Evolutionary conservation across 1,139 yeast genomes (phyloP), one percentile per base, ranked within the genome.

Genomic region (Meyerozyma carpophila): DNA sequence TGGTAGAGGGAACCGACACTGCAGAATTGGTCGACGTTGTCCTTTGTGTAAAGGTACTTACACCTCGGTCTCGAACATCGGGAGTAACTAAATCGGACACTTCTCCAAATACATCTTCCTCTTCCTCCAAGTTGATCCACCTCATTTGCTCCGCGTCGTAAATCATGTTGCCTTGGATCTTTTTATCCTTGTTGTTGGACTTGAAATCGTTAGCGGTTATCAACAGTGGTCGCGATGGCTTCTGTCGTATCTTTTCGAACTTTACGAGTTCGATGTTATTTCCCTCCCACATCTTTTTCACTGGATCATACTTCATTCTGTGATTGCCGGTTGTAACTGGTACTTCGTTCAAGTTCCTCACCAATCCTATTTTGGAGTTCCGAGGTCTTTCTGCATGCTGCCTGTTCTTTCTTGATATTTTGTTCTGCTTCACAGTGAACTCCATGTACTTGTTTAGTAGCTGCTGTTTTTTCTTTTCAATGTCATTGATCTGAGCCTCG

Each of bases 281-380:
- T 3, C 90, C 90, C 56, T 82, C 89, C 90, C 90, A 83, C 36
- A 64, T 62, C 45, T 70, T 71, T 31, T 72, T 68, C 13, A 57
- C 57, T 4, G 81, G 73, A 51, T 83, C 81, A 51, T 71, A 82
- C 41, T 65, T 71, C 90, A 82, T 83, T n/a, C 11, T 43, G 4
- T 48, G 48, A 41, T 43, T 47, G n/a, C 37, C 40, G 14, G 43
- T 37, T 1, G 65, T 61, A 1, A 58, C 50, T 10, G 63, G 57
- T 24, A 51, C 50, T 34, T 56, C 55, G 41, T 66, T 68, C 36
- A 68, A 51, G 44, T 64, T 65, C 42, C 63, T 55, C 9, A 69
- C 66, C 20, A 66, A 51, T 0, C 75, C 75, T 27, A 70, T 58
- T 44, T 59, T 49, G 45, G 43, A 46, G 36, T 14, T 42, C 25